These are phyloP conservation scores for Oemleria cerasiformis DNA, from an alignment of 306 rosid species.

Conservation along the genomic window DNA sequence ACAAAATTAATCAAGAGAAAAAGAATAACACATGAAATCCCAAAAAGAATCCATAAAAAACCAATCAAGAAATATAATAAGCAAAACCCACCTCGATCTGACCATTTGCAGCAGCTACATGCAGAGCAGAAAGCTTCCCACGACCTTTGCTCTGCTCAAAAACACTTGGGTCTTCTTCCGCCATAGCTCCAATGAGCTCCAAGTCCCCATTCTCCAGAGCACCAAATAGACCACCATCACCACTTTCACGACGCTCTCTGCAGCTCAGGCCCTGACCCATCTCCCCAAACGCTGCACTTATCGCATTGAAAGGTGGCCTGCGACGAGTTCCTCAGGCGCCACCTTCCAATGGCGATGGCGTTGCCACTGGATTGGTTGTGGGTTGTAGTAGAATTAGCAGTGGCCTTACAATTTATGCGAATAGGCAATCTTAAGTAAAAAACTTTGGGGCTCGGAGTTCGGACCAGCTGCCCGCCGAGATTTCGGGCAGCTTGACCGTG, in stretches of 20 bases:
- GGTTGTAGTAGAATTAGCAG: not conserved
- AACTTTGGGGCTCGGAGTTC: conserved; percentile 29
- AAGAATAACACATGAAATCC: not conserved
- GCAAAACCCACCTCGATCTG: conserved; percentile 65
- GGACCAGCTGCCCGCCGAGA: conserved; percentile 49
- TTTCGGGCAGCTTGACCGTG: conserved; percentile 60
- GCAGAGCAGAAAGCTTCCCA: conserved; percentile 53
- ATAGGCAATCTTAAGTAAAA: not conserved
- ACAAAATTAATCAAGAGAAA: not conserved
- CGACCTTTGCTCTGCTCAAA: conserved; percentile 43
- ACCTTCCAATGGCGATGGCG: conserved; percentile 27
- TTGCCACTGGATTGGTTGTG: not conserved
- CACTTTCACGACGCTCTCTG: conserved; percentile 38
- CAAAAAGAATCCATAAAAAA: not conserved
- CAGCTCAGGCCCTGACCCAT: conserved; percentile 88
- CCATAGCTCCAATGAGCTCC: conserved; percentile 44
- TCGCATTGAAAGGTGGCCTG: conserved; percentile 22
- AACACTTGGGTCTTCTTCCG: conserved; percentile 40
- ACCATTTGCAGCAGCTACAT: conserved; percentile 75
- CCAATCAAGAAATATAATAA: not conserved
- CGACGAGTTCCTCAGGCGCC: conserved; percentile 37
- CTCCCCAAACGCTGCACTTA: conserved; percentile 24
- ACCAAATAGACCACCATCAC: conserved; percentile 40
- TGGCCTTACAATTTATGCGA: not conserved
- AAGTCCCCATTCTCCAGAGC: conserved; percentile 65